These are phyloP conservation scores for sunflower (Helianthus annuus) DNA, from an alignment of 129 eudicot genomes.

Conservation along the genomic window DNA sequence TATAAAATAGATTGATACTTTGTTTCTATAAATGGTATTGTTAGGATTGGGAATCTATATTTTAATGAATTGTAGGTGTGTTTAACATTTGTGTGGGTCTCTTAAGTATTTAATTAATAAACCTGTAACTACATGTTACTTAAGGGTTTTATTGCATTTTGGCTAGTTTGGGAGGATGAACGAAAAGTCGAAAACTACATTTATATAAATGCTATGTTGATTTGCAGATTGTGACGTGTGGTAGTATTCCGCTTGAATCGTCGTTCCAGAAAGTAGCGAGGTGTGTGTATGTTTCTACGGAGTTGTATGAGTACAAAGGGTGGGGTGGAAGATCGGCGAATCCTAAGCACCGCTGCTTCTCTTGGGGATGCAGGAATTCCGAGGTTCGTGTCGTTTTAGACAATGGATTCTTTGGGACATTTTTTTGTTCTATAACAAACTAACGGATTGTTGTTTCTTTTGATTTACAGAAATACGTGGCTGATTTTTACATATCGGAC, in stretches of 20 bases:
- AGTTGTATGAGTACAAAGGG: constrained; percentile 81
- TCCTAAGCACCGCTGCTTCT: constrained; percentile 70
- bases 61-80: constrained; percentile 24
- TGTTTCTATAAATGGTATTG: constrained; percentile 29
- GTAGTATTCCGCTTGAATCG: constrained; percentile 93
- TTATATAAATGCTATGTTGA: neutral
- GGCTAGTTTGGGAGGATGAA: no score
- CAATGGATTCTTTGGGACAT: neutral
- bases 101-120: neutral
- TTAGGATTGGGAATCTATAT: constrained; percentile 17
- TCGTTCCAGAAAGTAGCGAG: constrained; percentile 81
- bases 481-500: constrained; percentile 96
- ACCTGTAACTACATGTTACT: no score
- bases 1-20: constrained; percentile 2
- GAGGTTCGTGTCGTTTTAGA: constrained; percentile 62
- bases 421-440: no score
- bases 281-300: constrained; percentile 87
- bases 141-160: no score
- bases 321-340: constrained; percentile 85
- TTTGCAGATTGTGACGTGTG: constrained; percentile 91
- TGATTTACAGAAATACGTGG: constrained; percentile 71
- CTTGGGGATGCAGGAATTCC: constrained; percentile 89
- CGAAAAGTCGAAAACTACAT: neutral
- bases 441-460: constrained; percentile 8
- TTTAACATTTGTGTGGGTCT: constrained; percentile 1